Base-by-base conservation (phyloP, 2,329 filamentous ascomycete species). In the Penicillium crustosum region DNA sequence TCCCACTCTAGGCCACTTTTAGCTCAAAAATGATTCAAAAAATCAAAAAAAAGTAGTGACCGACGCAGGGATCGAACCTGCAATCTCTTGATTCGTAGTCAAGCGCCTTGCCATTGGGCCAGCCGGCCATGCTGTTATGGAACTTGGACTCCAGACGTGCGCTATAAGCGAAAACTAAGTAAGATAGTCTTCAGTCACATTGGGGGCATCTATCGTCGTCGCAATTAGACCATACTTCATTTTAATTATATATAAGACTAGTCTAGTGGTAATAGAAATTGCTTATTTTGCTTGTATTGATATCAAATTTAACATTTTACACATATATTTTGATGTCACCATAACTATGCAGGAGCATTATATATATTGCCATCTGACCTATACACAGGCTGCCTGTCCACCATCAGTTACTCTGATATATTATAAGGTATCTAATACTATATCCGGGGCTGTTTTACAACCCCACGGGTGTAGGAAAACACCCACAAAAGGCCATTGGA, bases 31-130 rank as follows among this genome's bases (percentile, higher is more conserved):
- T 21, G 2, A 10, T 10, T 17, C 2, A 2, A 45, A 17, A 17
- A 6, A 2, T 2, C n/a, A 63, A 68, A 72, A 64, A 58, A 33
- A 58, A 31, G 6, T 73, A 31, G 6, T 73, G 71, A 73, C 70
- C 71, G 68, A 73, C 71, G 71, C 70, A 73, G 71, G 71, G 65
- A 49, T 79, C 75, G 76, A 78, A 79, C 77, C 77, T 77, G 73
- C 75, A 79, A 78, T 78, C 77, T 79, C 74, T 78, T 78, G 77
- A 79, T 79, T 77, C 77, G 77, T 78, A 79, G 77, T 79, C 77
- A 79, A 78, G 75, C 77, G 77, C 77, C 76, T 79, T 79, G 73
- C 77, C 77, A 78, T 78, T 78, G 75, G 75, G 76, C 76, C 75
- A 77, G 68, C 68, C 64, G 68, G 63, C 68, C 68, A 4, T 49